Percentiles rank a stretch among this genome's conserved stretches.
These are phyloP conservation scores for Diphasiastrum complanatum DNA, from an alignment of 83 land plant genomes.

Conservation along the genomic window DNA sequence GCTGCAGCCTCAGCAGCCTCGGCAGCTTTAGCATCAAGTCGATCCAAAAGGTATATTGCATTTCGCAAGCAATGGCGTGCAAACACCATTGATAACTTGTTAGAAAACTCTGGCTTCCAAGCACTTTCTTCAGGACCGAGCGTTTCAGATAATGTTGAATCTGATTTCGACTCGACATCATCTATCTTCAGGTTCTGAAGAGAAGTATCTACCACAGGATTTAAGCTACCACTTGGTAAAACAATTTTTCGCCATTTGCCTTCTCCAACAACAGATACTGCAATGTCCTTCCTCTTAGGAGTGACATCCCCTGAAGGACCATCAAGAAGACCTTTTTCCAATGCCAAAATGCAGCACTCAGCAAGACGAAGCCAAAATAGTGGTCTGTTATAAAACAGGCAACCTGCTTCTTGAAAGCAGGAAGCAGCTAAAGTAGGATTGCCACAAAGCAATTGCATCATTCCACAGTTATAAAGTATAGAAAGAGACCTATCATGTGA, in stretches of 20 bases:
- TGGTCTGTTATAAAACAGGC: constrained; percentile 57
- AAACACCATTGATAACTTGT: constrained; percentile 52
- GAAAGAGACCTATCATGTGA: constrained; percentile 78
- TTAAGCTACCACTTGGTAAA: constrained; percentile 35
- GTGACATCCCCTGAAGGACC: constrained; percentile 10
- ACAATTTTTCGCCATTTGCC: constrained; percentile 78
- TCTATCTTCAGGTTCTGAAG: constrained; percentile 20
- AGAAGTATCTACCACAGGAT: constrained; percentile 16
- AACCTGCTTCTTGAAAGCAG: constrained; percentile 63
- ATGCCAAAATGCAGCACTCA: constrained; percentile 81
- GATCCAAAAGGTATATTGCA: constrained; percentile 55
- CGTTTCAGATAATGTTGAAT: constrained; percentile 6
- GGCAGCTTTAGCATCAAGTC: constrained; percentile 22
- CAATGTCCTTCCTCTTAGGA: constrained; percentile 35
- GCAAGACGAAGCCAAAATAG: constrained; percentile 85
- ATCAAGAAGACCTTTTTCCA: constrained; percentile 62
- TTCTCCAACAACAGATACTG: constrained; percentile 54
- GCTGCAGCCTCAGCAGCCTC: constrained; percentile 18
- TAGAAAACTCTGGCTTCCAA: constrained; percentile 22
- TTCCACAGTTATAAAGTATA: constrained; percentile 81
- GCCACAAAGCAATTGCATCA: constrained; percentile 70
- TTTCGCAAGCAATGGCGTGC: constrained; percentile 70
- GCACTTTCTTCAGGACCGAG: background rate
- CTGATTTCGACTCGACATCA: constrained; percentile 12
- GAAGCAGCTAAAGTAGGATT: constrained; percentile 76